Percentiles rank a stretch among this genome's conserved stretches.
These are phyloP conservation scores for Alternaria gansuensis DNA, from an alignment of 2,329 filamentous ascomycete species.

Conservation along the genomic window DNA sequence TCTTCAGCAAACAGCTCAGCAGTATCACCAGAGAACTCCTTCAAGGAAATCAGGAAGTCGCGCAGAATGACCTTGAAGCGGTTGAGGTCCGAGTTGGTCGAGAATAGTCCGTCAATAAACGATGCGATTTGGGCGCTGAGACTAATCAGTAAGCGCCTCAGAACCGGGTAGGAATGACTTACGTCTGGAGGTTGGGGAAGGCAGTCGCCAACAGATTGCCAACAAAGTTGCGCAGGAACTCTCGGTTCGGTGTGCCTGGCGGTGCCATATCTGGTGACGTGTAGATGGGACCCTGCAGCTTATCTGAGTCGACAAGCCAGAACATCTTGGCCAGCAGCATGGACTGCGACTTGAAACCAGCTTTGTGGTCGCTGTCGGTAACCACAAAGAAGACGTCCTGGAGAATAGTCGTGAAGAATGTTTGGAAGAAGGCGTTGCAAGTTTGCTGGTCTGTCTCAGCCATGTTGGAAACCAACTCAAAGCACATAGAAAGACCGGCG, in stretches of 20 bases:
- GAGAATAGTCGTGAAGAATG: constrained; percentile 93
- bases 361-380: constrained; percentile 97
- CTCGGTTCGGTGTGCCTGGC: constrained; percentile 83
- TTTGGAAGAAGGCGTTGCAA: constrained; percentile 95
- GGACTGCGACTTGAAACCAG: constrained; percentile 97
- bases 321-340: constrained; percentile 95
- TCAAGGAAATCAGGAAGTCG: constrained; percentile 96
- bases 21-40: constrained; percentile 96
- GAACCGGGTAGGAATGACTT: constrained; percentile 55
- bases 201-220: constrained; percentile 84
- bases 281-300: constrained; percentile 94
- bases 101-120: constrained; percentile 91
- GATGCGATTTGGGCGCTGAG: constrained; percentile 81
- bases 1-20: constrained; percentile 93
- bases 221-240: constrained; percentile 90
- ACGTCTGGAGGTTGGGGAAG: constrained; percentile 92
- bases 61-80: constrained; percentile 96
- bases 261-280: constrained; percentile 78
- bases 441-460: constrained; percentile 87
- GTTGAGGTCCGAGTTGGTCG: constrained; percentile 85
- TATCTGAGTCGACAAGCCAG: constrained; percentile 88
- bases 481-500: constrained; percentile 96
- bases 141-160: constrained; percentile 40
- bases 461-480: constrained; percentile 97
- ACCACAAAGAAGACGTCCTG: constrained; percentile 99